Percentiles rank a stretch among this genome's conserved stretches.
Conservation (phyloP, 768 basidiomycete species). For the Calocera cornea region DNA sequence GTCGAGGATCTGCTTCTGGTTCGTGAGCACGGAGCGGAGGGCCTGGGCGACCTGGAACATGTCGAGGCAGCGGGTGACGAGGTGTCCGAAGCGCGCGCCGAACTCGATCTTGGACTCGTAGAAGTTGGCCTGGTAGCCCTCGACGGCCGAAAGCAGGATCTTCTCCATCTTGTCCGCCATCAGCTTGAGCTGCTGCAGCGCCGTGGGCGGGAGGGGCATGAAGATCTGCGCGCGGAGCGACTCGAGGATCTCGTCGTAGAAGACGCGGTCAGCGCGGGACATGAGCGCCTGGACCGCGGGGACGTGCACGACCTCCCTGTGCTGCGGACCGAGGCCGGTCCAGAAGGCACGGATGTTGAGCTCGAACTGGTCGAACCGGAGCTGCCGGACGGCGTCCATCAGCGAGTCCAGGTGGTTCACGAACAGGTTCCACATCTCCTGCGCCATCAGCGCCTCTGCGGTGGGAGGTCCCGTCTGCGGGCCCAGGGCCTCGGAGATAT, state of each 20-base stretch:
- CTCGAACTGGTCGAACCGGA: constrained; percentile 83
- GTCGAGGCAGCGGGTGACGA: constrained; percentile 80
- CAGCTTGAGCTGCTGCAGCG: constrained; percentile 59
- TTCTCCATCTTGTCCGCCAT: constrained; percentile 88
- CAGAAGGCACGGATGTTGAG: constrained; percentile 77
- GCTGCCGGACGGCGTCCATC: constrained; percentile 58
- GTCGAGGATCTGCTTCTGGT: constrained; percentile 69
- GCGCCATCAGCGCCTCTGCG: constrained; percentile 61
- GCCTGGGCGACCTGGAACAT: constrained; percentile 88
- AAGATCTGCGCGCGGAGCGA: constrained; percentile 73
- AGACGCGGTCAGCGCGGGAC: constrained; percentile 78
- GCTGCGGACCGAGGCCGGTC: constrained; percentile 55
- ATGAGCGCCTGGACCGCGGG: constrained; percentile 79
- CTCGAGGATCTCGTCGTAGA: constrained; percentile 86
- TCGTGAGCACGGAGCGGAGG: constrained; percentile 72
- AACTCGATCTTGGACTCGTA: constrained; percentile 85
- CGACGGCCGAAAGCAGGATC: constrained; percentile 65
- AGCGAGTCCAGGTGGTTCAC: constrained; percentile 78
- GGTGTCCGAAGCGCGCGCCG: constrained; percentile 79
- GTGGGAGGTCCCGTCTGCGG: constrained; percentile 45
- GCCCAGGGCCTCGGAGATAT: constrained; percentile 72
- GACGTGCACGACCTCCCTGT: constrained; percentile 79
- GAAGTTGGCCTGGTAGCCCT: constrained; percentile 75
- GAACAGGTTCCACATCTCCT: constrained; percentile 87
- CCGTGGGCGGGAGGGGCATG: constrained; percentile 52